A percentile compares a stretch with the other conserved stretches of the same genome.
phyloP scores from a whole-genome alignment of 2,329 filamentous ascomycete genomes.

The Ophiostoma novo-ulmi region DNA sequence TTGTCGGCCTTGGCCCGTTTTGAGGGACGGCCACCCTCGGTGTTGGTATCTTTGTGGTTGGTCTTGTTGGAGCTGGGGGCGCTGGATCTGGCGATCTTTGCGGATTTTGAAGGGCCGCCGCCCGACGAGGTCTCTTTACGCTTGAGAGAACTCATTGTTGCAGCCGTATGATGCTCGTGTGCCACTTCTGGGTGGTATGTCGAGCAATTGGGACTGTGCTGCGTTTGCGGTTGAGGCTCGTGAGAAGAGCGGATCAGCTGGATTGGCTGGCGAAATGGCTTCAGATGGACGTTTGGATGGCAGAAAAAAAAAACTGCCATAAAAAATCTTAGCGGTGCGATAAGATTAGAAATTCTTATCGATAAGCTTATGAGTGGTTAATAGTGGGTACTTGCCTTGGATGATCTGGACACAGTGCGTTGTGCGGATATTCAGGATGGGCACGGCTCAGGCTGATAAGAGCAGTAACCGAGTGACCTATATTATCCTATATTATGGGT shows the following conservation, averaged over 20 bases:
- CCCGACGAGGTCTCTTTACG: constrained; percentile 26
- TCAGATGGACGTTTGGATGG: constrained; percentile 1
- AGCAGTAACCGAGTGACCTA: neutral
- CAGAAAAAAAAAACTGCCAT: constrained; percentile 21
- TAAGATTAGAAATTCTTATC: constrained; percentile 24
- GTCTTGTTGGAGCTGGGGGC: constrained; percentile 6
- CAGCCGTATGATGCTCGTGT: constrained; percentile 13
- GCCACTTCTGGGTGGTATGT: constrained; percentile 17
- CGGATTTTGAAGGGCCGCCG: constrained; percentile 17
- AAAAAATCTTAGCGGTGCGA: constrained; percentile 23
- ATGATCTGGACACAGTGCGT: constrained; percentile 4
- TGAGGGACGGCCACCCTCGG: constrained; percentile 23
- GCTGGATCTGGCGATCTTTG: neutral
- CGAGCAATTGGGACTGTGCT: constrained; percentile 13
- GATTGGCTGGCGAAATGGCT: constrained; percentile 8
- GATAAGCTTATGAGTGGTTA: constrained; percentile 16
- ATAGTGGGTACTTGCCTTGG: neutral
- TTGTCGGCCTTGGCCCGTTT: constrained; percentile 25
- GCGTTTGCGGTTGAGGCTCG: constrained; percentile 7
- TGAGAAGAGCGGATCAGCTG: constrained; percentile 6
- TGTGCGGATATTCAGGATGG: neutral
- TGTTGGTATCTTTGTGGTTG: constrained; percentile 17
- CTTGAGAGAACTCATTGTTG: constrained; percentile 28
- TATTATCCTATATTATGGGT: constrained; percentile 1
- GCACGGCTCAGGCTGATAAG: constrained; percentile 14